phyloP scores from a whole-genome alignment of 2,329 filamentous ascomycete genomes.

The Beauveria rudraprayagi region DNA sequence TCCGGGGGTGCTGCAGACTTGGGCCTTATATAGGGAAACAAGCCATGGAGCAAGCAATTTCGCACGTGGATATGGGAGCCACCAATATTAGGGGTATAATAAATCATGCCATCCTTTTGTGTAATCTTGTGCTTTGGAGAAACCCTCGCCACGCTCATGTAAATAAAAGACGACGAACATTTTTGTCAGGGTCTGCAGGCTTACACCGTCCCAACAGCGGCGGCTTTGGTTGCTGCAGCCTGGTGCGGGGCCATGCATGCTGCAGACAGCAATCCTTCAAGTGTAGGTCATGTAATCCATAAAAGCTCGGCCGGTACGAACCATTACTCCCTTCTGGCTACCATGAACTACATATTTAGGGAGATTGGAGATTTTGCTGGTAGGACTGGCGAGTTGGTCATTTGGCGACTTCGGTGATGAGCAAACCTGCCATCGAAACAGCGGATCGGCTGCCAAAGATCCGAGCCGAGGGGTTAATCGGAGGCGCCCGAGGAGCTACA shows the following conservation, averaged over 20 bases:
- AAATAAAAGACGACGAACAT: background rate
- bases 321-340: no score
- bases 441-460: no score
- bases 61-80: background rate
- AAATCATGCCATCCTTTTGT: conserved; percentile 3
- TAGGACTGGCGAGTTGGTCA: no score
- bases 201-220: background rate
- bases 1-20: background rate
- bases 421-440: no score
- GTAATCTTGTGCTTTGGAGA: background rate
- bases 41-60: background rate
- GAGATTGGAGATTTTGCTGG: no score
- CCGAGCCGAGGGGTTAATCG: no score
- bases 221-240: background rate
- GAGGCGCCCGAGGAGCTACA: no score
- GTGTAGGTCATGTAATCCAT: no score
- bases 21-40: background rate
- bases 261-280: background rate
- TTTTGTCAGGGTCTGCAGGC: background rate
- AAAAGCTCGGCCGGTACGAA: no score
- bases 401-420: no score
- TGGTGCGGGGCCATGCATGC: conserved; percentile 2
- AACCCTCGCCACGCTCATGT: background rate
- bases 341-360: no score
- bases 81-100: background rate